These are phyloP conservation scores for Crithidia expoeki DNA, from an alignment of 208 protist genomes.

Conservation along the genomic window DNA sequence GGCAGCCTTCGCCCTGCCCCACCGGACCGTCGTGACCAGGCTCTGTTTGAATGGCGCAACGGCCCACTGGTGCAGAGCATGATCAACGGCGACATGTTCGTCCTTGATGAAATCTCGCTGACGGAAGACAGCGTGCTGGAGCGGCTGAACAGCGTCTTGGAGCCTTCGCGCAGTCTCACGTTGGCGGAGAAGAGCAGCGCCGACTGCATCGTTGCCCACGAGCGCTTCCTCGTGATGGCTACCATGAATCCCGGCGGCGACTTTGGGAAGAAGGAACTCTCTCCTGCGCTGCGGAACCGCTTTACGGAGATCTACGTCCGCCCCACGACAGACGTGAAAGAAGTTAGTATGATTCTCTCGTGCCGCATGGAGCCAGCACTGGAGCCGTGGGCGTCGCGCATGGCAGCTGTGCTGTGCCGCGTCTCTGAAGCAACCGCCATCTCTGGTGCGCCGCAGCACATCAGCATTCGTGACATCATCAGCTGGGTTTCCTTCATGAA, in stretches of 20 bases:
- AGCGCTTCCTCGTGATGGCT: slow-evolving; percentile 97
- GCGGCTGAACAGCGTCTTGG: slow-evolving; percentile 99
- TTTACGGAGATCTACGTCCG: slow-evolving; percentile 99
- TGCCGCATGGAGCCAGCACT: slow-evolving; percentile 64
- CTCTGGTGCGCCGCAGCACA: slow-evolving; percentile 64
- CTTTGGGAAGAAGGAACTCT: slow-evolving; percentile 99
- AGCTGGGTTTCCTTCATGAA: slow-evolving; percentile 97
- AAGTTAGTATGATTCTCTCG: slow-evolving; percentile 94
- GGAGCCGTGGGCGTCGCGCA: slow-evolving; percentile 63
- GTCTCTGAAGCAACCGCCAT: slow-evolving; percentile 44
- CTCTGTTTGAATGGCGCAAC: slow-evolving; percentile 99
- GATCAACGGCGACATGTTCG: slow-evolving; percentile 96
- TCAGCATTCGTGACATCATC: slow-evolving; percentile 96
- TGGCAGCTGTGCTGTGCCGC: slow-evolving; percentile 79
- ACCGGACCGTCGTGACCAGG: slow-evolving; percentile 74
- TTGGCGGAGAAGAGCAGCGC: slow-evolving; percentile 97
- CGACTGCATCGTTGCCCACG: slow-evolving; percentile 81
- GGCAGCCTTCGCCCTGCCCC: slow-evolving; percentile 91
- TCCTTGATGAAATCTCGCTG: slow-evolving; percentile 99
- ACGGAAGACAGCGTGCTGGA: slow-evolving; percentile 99
- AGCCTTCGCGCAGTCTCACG: slow-evolving; percentile 95
- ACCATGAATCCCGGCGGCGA: slow-evolving; percentile 99
- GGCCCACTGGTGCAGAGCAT: slow-evolving; percentile 99
- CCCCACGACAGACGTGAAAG: slow-evolving; percentile 82
- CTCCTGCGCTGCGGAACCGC: slow-evolving; percentile 98